Conservation (phyloP, 2,329 filamentous ascomycete genomes). For the Verticillium isaacii region DNA sequence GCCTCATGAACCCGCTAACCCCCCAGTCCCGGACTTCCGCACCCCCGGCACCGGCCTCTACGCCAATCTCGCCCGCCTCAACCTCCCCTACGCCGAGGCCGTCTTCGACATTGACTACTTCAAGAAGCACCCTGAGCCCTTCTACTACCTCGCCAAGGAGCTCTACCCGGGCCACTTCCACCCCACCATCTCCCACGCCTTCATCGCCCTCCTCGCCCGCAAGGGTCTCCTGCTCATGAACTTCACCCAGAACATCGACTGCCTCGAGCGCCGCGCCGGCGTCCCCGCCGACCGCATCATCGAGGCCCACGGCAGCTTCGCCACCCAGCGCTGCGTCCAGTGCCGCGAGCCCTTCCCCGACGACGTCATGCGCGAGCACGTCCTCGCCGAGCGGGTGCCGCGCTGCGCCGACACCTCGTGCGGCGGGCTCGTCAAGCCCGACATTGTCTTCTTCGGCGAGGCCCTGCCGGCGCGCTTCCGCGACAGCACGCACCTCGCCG, state of each 20-base stretch:
- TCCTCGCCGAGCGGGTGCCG: constrained; percentile 65
- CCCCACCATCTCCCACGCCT: constrained; percentile 86
- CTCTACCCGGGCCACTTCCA: constrained; percentile 86
- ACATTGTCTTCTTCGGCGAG: constrained; percentile 93
- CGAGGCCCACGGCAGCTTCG: constrained; percentile 94
- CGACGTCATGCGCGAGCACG: constrained; percentile 66
- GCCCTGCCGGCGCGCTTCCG: constrained; percentile 40
- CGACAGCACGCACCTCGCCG: constrained; percentile 38
- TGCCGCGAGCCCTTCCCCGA: constrained; percentile 71
- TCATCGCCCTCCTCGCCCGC: constrained; percentile 74
- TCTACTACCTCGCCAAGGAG: constrained; percentile 88
- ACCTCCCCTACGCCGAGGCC: constrained; percentile 84
- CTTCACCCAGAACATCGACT: constrained; percentile 98
- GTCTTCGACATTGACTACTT: constrained; percentile 95
- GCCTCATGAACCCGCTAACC: constrained; percentile 7
- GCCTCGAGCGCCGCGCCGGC: constrained; percentile 81
- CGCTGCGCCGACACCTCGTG: constrained; percentile 60
- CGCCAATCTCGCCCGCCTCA: constrained; percentile 79
- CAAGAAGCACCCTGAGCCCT: constrained; percentile 74
- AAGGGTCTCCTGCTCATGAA: constrained; percentile 78
- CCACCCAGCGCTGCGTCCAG: constrained; percentile 84
- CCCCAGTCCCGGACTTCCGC: constrained; percentile 83
- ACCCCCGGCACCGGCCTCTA: constrained; percentile 92
- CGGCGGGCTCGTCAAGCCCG: constrained; percentile 79
- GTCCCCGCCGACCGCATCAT: constrained; percentile 77